Percentiles rank a stretch among this genome's conserved stretches.
phyloP scores from a whole-genome alignment of 345 rosid genomes.

The Limnanthes douglasii region DNA sequence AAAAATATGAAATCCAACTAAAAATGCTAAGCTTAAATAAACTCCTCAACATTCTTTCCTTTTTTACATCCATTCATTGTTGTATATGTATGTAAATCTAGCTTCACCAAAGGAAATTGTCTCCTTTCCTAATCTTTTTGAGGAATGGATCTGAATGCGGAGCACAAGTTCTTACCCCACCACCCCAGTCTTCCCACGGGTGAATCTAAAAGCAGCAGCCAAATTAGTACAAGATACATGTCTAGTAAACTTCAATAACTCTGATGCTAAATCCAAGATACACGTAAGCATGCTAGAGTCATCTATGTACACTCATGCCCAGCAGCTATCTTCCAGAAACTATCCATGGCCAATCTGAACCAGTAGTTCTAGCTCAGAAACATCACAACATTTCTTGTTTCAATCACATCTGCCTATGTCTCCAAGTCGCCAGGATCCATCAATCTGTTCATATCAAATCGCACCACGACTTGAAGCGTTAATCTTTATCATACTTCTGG shows the following conservation, averaged over 20 bases:
- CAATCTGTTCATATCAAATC: neutral
- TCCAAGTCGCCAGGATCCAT: conserved; percentile 9
- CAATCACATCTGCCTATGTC: neutral
- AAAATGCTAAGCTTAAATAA: conserved; percentile 11
- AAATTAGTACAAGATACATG: no score
- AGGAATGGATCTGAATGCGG: conserved; percentile 7
- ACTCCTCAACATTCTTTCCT: neutral
- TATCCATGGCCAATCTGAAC: conserved; percentile 2
- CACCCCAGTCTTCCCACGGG: no score
- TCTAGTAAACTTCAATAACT: no score
- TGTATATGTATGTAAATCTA: conserved; percentile 10
- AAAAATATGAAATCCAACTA: conserved; percentile 24
- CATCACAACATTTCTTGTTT: neutral
- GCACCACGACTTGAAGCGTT: neutral
- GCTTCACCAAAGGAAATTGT: conserved; percentile 3
- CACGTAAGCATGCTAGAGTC: conserved; percentile 18
- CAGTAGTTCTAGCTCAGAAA: conserved; percentile 3
- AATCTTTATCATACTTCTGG: conserved; percentile 30
- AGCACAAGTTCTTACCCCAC: no score
- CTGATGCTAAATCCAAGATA: conserved; percentile 14
- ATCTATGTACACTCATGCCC: conserved; percentile 15
- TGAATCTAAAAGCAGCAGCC: no score
- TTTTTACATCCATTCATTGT: conserved; percentile 15
- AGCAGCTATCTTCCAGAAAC: conserved; percentile 3
- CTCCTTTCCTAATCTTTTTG: conserved; percentile 9